These are phyloP conservation scores for Salix koriyanagi DNA, from an alignment of 345 rosid species.

Conservation along the genomic window DNA sequence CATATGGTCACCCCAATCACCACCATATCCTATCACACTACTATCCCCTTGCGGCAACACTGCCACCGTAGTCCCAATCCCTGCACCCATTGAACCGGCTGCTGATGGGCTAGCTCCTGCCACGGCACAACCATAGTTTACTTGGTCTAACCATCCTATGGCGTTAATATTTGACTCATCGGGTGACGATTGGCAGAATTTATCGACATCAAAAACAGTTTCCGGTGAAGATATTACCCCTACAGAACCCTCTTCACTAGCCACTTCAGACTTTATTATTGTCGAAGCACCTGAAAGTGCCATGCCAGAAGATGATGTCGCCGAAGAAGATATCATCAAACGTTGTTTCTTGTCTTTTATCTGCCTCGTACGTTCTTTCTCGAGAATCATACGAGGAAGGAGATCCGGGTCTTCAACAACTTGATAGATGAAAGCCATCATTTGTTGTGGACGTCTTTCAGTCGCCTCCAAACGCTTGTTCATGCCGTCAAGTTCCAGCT, in stretches of 20 bases:
- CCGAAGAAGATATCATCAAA: constrained; percentile 29
- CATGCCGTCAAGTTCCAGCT: constrained; percentile 64
- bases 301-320: constrained; percentile 34
- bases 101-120: not conserved
- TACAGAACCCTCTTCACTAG: constrained; percentile 30
- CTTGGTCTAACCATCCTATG: constrained; percentile 24
- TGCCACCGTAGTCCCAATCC: constrained; percentile 7
- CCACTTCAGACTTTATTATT: constrained; percentile 54
- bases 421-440: constrained; percentile 80
- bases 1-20: constrained; percentile 19
- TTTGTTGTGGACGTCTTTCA: constrained; percentile 83
- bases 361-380: constrained; percentile 41
- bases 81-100: not conserved
- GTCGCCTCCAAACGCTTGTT: constrained; percentile 65
- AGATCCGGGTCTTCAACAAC: constrained; percentile 80
- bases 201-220: constrained; percentile 22
- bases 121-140: not conserved
- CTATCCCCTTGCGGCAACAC: constrained; percentile 17
- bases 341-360: constrained; percentile 50
- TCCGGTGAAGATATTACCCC: constrained; percentile 47
- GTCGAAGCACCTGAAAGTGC: constrained; percentile 47
- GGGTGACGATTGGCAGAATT: constrained; percentile 19
- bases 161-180: constrained; percentile 19
- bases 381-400: constrained; percentile 60
- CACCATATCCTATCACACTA: constrained; percentile 19